Conservation (phyloP, 2,329 filamentous ascomycete species). For the Penicillium sp. region DNA sequence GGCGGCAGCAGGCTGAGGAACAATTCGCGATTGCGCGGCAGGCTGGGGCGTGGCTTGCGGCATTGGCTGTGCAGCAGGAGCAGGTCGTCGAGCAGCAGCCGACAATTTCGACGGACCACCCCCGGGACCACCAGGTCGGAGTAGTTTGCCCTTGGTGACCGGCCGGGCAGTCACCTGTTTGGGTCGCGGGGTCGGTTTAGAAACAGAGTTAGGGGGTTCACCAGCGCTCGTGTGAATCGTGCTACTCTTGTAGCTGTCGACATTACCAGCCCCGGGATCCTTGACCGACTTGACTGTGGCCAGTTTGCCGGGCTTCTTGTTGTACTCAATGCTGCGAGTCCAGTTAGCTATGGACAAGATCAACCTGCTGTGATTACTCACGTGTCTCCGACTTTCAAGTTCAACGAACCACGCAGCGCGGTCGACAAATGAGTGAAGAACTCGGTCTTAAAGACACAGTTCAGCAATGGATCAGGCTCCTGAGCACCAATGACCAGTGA, state of each 20-base stretch:
- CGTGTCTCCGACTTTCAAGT: slow-evolving; percentile 68
- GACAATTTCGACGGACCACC: slow-evolving; percentile 70
- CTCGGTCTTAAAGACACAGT: slow-evolving; percentile 93
- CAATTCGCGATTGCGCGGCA: too few species aligned
- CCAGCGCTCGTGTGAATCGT: slow-evolving; percentile 80
- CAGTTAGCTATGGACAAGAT: slow-evolving; percentile 1
- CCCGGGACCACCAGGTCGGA: slow-evolving; percentile 81
- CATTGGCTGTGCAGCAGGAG: slow-evolving; percentile 35
- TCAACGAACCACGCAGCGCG: slow-evolving; percentile 71
- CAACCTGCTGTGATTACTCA: slow-evolving; percentile 37
- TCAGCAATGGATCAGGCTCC: slow-evolving; percentile 87
- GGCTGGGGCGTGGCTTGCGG: slow-evolving; percentile 31
- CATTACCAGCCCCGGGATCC: slow-evolving; percentile 65
- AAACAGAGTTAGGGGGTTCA: slow-evolving; percentile 74
- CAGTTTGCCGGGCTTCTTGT: slow-evolving; percentile 94
- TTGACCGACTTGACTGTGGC: slow-evolving; percentile 84
- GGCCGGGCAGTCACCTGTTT: slow-evolving; percentile 82
- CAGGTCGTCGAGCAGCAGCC: slow-evolving; percentile 31
- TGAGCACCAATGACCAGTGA: slow-evolving; percentile 80
- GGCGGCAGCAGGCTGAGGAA: slow-evolving; percentile 35
- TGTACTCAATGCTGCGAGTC: slow-evolving; percentile 67
- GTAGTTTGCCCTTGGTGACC: slow-evolving; percentile 87
- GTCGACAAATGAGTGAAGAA: slow-evolving; percentile 87
- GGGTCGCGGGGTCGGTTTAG: slow-evolving; percentile 76
- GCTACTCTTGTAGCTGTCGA: slow-evolving; percentile 90